Percentiles rank a stretch among this genome's conserved stretches.
Evolutionary conservation across 148 eudicot genomes (phyloP).

Genomic region (Chenopodium formosanum): DNA sequence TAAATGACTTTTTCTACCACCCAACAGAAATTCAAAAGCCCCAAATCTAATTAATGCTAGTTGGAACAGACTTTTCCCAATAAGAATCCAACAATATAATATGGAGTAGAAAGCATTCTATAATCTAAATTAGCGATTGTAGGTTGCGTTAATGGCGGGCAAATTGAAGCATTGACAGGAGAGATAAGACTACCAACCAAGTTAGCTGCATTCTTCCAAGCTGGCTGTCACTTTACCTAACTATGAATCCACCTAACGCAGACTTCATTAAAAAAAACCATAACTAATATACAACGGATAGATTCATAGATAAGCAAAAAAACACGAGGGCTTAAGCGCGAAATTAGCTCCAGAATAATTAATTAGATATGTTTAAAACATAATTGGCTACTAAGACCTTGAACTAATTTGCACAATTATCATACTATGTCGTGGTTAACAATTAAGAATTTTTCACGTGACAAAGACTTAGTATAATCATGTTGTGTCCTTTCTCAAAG

Average conservation of each 20-base stretch:
- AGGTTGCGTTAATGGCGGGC: conserved; percentile 5
- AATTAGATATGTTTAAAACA: too few species aligned
- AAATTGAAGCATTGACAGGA: conserved; percentile 3
- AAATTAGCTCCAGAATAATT: too few species aligned
- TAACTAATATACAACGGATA: background rate
- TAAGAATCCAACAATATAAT: background rate
- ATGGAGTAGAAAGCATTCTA: background rate
- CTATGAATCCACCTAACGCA: conserved; percentile 10
- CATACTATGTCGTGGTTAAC: too few species aligned
- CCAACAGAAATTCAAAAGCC: background rate
- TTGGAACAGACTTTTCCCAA: background rate
- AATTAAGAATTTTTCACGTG: background rate
- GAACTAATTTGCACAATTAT: background rate
- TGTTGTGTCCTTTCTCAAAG: background rate
- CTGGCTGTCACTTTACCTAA: conserved; percentile 17
- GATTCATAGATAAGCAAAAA: background rate
- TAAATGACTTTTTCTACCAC: background rate
- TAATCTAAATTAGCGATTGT: background rate
- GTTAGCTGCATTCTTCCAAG: background rate
- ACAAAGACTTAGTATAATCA: background rate
- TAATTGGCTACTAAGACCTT: too few species aligned
- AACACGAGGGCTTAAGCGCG: background rate
- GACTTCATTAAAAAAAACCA: background rate
- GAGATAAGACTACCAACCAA: background rate
- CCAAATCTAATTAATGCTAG: background rate